Evolutionary conservation across 371 early-diverging fungal genomes (phyloP), one percentile per base, ranked within the genome.

Genomic region (Mucor piriformis): DNA sequence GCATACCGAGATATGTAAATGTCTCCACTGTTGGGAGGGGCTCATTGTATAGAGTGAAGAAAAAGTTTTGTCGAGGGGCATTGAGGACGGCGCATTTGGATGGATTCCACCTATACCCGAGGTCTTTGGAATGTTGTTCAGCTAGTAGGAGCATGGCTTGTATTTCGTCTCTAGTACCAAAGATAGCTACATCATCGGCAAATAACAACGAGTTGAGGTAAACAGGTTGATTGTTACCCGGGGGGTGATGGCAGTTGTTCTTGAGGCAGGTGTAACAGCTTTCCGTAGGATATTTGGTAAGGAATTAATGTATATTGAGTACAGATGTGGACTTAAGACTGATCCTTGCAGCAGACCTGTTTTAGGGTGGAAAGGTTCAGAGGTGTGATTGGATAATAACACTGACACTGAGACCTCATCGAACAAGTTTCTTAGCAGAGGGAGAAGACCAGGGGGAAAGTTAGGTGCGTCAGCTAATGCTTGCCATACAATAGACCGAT

Each of bases 101-200:
- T n/a, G 63, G 67, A 38, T 62, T 64, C 65, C 69, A 69, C 2
- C 59, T 53, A 34, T 69, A 69, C 0, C 69, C 73, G 10, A 64
- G 57, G 10, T n/a, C n/a, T 21, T 10, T 3, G 3, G 66, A 62
- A 43, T 70, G 75, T 0, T 35, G 24, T 21, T 54, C 57, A 4
- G 59, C 65, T 0, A 50, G 24, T 12, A 46, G 27, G 15, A 68
- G 58, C 59, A 75, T 59, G 2, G 1, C 6, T 6, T 52, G 60
- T 0, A 71, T 59, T 8, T 53, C 47, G n/a, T 34, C 12, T 0
- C 48, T 24, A 2, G 51, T 44, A 50, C 63, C 67, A 38, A 75
- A 54, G 18, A n/a, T n/a, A n/a, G n/a, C n/a, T n/a, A n/a, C n/a
- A n/a, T n/a, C n/a, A n/a, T n/a, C n/a, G n/a, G n/a, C 71, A 32